Evolutionary conservation across 768 basidiomycete species (phyloP).

Genomic region (Rhodocollybia butyracea): DNA sequence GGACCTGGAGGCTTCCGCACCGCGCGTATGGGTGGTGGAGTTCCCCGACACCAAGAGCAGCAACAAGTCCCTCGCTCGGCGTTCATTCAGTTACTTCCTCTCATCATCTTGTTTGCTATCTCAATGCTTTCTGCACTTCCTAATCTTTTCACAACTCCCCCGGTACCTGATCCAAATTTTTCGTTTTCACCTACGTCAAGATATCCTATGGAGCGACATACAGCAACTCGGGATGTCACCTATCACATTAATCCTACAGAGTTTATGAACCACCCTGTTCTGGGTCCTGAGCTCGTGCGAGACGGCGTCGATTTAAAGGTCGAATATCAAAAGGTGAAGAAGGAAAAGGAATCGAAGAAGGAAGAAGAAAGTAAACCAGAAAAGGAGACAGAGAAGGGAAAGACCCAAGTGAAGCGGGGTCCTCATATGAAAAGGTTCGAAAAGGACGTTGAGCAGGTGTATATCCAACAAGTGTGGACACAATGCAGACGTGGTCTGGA

Average conservation of each 20-base stretch:
- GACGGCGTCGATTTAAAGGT: constrained; percentile 37
- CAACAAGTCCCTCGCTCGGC: constrained; percentile 53
- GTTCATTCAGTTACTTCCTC: constrained; percentile 76
- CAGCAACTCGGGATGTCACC: constrained; percentile 62
- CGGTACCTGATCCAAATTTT: constrained; percentile 77
- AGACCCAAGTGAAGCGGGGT: constrained; percentile 25
- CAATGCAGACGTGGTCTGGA: constrained; percentile 73
- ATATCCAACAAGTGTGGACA: constrained; percentile 64
- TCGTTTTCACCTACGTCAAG: constrained; percentile 60
- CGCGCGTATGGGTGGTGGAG: constrained; percentile 50
- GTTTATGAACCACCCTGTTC: constrained; percentile 70
- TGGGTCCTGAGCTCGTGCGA: constrained; percentile 68
- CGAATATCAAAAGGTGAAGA: constrained; percentile 25
- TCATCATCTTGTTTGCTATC: constrained; percentile 80
- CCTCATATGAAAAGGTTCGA: constrained; percentile 65
- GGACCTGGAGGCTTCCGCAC: constrained; percentile 82
- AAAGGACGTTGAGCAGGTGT: constrained; percentile 67
- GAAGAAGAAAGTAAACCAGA: constrained; percentile 26
- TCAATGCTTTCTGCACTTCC: constrained; percentile 82
- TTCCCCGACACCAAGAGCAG: constrained; percentile 29
- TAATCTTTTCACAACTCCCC: constrained; percentile 61
- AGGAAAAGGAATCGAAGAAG: constrained; percentile 20
- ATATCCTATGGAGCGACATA: constrained; percentile 70
- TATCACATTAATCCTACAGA: constrained; percentile 85
- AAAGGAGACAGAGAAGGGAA: constrained; percentile 22